Conservation (phyloP, 129 eudicot genomes). For the Scalesia atractyloides region DNA sequence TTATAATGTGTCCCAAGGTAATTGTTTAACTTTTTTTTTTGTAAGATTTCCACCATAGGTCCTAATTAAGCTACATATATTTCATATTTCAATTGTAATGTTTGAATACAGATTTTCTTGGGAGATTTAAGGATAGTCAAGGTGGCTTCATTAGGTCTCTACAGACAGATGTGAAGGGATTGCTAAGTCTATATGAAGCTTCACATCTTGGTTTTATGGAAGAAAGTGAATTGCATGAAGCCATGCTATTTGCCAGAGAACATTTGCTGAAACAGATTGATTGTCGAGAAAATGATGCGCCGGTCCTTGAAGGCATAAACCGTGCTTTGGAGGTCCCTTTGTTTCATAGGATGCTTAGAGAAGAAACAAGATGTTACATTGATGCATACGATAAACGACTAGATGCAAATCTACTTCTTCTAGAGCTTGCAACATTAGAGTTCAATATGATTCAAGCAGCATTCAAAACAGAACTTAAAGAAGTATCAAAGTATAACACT, state of each 20-base stretch:
- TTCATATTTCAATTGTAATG: background rate
- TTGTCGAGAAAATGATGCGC: background rate
- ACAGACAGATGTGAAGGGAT: slow-evolving; percentile 7
- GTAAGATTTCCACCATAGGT: too few species aligned
- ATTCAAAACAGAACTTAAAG: slow-evolving; percentile 29
- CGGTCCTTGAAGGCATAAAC: background rate
- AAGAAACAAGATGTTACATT: slow-evolving; percentile 31
- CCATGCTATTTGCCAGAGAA: slow-evolving; percentile 15
- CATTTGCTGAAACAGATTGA: background rate
- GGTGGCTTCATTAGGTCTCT: slow-evolving; percentile 19
- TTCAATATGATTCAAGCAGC: slow-evolving; percentile 30
- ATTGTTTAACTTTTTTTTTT: background rate
- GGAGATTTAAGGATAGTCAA: slow-evolving; percentile 19
- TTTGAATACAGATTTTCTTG: slow-evolving; percentile 24
- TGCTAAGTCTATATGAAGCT: slow-evolving; percentile 38
- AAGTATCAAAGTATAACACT: slow-evolving; percentile 24
- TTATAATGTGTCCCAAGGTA: slow-evolving; percentile 27
- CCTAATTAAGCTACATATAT: too few species aligned
- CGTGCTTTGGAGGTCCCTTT: slow-evolving; percentile 35
- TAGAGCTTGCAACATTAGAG: slow-evolving; percentile 37
- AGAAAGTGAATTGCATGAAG: slow-evolving; percentile 33
- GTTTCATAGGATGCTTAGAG: slow-evolving; percentile 13
- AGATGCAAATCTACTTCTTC: slow-evolving; percentile 13
- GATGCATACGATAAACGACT: slow-evolving; percentile 21
- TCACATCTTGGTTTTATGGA: slow-evolving; percentile 28